These are phyloP conservation scores for Pyrus pyrifolia DNA, from an alignment of 306 rosid genomes.

Conservation along the genomic window DNA sequence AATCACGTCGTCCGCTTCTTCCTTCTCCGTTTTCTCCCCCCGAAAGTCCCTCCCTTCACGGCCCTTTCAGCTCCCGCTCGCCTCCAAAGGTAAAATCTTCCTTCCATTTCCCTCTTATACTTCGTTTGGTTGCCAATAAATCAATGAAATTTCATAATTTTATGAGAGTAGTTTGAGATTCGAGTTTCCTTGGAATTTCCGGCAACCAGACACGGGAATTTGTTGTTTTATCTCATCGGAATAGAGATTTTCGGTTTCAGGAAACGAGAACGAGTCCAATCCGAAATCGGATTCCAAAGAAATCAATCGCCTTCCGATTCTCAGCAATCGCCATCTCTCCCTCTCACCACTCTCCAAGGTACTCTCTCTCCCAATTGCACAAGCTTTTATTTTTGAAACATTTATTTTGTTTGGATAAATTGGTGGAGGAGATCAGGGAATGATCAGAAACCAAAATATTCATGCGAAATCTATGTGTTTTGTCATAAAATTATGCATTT, in stretches of 20 bases:
- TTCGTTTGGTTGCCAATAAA: not conserved
- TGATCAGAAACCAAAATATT: not conserved
- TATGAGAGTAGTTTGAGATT: not conserved
- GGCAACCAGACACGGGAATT: not conserved
- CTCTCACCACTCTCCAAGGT: slow-evolving; percentile 82
- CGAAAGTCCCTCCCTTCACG: slow-evolving; percentile 19
- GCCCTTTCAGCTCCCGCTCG: slow-evolving; percentile 31
- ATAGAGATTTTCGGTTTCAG: slow-evolving; percentile 22
- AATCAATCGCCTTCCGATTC: slow-evolving; percentile 44
- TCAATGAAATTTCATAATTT: not conserved
- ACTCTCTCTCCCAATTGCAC: not conserved
- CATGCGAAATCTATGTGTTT: not conserved
- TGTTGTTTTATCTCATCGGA: not conserved
- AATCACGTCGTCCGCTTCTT: slow-evolving; percentile 35
- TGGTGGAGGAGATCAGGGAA: not conserved
- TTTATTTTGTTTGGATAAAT: not conserved
- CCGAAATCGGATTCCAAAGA: slow-evolving; percentile 43
- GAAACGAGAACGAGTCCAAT: slow-evolving; percentile 43
- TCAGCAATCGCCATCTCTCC: slow-evolving; percentile 51
- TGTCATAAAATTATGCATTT: not conserved
- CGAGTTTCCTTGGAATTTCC: not conserved
- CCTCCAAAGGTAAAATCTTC: slow-evolving; percentile 47
- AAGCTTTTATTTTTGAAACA: not conserved
- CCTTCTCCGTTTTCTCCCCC: slow-evolving; percentile 37
- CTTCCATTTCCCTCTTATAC: not conserved